These are phyloP conservation scores for Microcos paniculata DNA, from an alignment of 345 rosid species.

Conservation along the genomic window DNA sequence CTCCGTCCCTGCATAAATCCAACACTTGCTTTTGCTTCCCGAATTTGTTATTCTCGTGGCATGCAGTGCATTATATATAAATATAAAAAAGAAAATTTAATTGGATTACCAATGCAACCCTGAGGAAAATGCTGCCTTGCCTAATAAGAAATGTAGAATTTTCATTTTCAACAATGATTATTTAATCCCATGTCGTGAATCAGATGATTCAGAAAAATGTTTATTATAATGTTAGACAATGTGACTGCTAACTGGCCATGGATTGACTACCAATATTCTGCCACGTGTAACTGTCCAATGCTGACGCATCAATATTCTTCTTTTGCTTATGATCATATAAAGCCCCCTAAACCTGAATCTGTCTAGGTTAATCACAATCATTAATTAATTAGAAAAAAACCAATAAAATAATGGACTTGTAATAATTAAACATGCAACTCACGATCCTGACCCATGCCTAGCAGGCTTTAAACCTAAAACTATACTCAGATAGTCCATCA, in stretches of 20 bases:
- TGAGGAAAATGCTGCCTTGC: background rate
- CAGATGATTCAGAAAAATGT: conserved; percentile 21
- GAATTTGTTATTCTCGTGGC: conserved; percentile 15
- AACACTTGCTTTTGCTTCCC: background rate
- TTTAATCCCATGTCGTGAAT: conserved; percentile 35
- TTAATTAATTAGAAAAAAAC: background rate
- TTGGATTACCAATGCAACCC: conserved; percentile 19
- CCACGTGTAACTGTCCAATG: background rate
- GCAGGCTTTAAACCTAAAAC: background rate
- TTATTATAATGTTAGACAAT: background rate
- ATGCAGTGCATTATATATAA: background rate
- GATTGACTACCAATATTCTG: background rate
- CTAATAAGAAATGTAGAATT: conserved; percentile 2
- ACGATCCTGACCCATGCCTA: no score
- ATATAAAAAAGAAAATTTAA: conserved; percentile 10
- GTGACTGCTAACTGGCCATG: background rate
- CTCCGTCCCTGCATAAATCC: conserved; percentile 11
- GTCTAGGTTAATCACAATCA: background rate
- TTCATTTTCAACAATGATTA: background rate
- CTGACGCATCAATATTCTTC: conserved; percentile 17
- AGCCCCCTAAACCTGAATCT: background rate
- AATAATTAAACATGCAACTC: background rate
- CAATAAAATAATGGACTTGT: background rate
- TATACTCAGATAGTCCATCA: no score
- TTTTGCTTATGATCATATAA: background rate